phyloP scores from a whole-genome alignment of 2,329 filamentous ascomycete genomes.

The Fusarium falciforme region DNA sequence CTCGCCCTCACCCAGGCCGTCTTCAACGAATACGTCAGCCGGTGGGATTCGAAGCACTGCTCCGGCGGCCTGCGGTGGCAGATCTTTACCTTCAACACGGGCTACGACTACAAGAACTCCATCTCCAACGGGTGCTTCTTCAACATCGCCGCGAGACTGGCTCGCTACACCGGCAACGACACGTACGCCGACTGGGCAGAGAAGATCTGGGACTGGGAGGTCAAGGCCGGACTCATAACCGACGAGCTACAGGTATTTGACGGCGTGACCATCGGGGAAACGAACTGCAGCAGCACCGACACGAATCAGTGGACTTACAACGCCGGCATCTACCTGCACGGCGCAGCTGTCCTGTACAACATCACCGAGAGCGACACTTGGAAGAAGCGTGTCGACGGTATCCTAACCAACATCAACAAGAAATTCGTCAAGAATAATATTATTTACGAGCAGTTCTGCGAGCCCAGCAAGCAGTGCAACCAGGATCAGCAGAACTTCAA shows the following conservation, averaged over 20 bases:
- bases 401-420: slow-evolving; percentile 61
- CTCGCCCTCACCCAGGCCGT: slow-evolving; percentile 82
- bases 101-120: slow-evolving; percentile 76
- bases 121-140: slow-evolving; percentile 78
- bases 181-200: slow-evolving; percentile 84
- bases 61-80: slow-evolving; percentile 86
- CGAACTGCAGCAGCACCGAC: slow-evolving; percentile 64
- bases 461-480: slow-evolving; percentile 70
- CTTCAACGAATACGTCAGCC: slow-evolving; percentile 79
- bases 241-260: slow-evolving; percentile 66
- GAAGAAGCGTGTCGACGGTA: slow-evolving; percentile 68
- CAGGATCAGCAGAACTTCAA: slow-evolving; percentile 81
- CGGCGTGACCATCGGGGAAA: slow-evolving; percentile 52
- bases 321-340: slow-evolving; percentile 72
- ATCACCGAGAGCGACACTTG: slow-evolving; percentile 65
- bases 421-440: slow-evolving; percentile 67
- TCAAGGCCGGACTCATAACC: slow-evolving; percentile 66
- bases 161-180: slow-evolving; percentile 80
- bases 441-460: slow-evolving; percentile 76
- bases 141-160: slow-evolving; percentile 76
- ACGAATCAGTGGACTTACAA: slow-evolving; percentile 77
- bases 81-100: slow-evolving; percentile 81
- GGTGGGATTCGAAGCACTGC: slow-evolving; percentile 76
- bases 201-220: slow-evolving; percentile 75
- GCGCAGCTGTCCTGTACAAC: slow-evolving; percentile 71